Evolutionary conservation across 1,284 basidiomycete species (phyloP), one percentile per base, ranked within the genome.

Genomic region (Sphagnurus paluster): DNA sequence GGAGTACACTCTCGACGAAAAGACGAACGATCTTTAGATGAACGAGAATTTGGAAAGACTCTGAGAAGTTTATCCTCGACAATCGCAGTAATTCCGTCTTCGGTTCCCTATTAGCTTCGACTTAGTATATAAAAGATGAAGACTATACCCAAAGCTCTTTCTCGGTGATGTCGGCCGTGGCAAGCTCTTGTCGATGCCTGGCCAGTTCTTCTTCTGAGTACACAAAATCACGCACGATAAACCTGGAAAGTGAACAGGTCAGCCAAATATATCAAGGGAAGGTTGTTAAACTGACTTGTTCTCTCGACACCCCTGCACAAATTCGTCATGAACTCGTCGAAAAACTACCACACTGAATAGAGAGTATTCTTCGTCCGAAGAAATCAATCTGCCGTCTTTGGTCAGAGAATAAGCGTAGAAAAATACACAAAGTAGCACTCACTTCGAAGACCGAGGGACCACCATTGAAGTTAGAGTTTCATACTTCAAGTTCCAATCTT

Each of bases 61-160:
- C 97, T 5, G 93, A 95, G 65, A 99, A 99, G 71, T 97, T 98
- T 49, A 92, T 97, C 51, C 97, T 79, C 23, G 94, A 85, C 34
- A 99, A 69, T 53, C 92, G 83, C n/a, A 99, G 74, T 2, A 99
- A 78, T 61, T 99, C 97, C 16, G 94, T 93, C 94, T 97, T 58
- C 19, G n/a, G 14, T 17, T 44, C 3, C 8, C 46, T 16, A 50
- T 35, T 35, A 56, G 44, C 36, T 14, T 21, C 41, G 19, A 39
- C 37, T 39, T 50, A 38, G 38, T n/a, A n/a, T 37, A 3, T 19
- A 17, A 19, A 9, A 10, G 26, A 29, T 21, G 8, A 1, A 43
- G 24, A 29, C 2, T 83, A 55, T 59, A 95, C 94, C 97, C 97
- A 99, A 44, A 98, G 85, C 64, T 99, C 95, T 71, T 93, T 96